Evolutionary conservation across 2,329 filamentous ascomycete genomes (phyloP).

Genomic region (Bipolaris cookei): DNA sequence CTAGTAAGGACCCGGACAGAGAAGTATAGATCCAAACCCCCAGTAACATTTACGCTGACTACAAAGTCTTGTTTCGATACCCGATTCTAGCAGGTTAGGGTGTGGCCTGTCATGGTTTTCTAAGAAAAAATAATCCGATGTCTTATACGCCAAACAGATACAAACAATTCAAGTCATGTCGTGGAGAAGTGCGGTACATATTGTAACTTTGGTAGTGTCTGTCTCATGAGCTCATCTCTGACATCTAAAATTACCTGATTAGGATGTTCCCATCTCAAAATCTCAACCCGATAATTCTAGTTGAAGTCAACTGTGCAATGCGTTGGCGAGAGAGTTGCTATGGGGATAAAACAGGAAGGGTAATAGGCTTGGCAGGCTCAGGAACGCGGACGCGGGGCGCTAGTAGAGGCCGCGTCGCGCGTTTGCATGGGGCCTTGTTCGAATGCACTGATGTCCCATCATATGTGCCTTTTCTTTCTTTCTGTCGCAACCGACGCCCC

Average conservation of each 20-base stretch:
- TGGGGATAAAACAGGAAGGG: conserved; percentile 18
- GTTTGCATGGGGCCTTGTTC: conserved; percentile 31
- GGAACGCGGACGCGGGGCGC: conserved; percentile 26
- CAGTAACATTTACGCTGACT: too few species aligned
- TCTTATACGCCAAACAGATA: too few species aligned
- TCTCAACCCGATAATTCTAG: too few species aligned
- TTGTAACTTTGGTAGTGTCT: background rate
- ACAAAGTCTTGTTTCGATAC: too few species aligned
- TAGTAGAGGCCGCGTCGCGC: conserved; percentile 24
- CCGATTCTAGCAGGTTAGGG: too few species aligned
- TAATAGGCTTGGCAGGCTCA: conserved; percentile 32
- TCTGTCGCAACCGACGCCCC: conserved; percentile 6
- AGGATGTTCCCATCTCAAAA: too few species aligned
- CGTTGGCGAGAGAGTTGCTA: conserved; percentile 5
- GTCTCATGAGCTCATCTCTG: background rate
- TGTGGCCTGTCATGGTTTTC: too few species aligned
- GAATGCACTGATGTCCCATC: conserved; percentile 26
- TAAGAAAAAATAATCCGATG: too few species aligned
- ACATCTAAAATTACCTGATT: background rate
- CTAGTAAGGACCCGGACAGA: too few species aligned
- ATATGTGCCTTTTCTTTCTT: conserved; percentile 16
- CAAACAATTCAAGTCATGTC: too few species aligned
- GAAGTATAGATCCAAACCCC: too few species aligned
- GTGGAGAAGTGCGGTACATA: too few species aligned
- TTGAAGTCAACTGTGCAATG: background rate